Percentiles rank a stretch among this genome's conserved stretches.
These are phyloP conservation scores for Tolypocladium guangdongense DNA, from an alignment of 2,329 filamentous ascomycete genomes.

Conservation along the genomic window DNA sequence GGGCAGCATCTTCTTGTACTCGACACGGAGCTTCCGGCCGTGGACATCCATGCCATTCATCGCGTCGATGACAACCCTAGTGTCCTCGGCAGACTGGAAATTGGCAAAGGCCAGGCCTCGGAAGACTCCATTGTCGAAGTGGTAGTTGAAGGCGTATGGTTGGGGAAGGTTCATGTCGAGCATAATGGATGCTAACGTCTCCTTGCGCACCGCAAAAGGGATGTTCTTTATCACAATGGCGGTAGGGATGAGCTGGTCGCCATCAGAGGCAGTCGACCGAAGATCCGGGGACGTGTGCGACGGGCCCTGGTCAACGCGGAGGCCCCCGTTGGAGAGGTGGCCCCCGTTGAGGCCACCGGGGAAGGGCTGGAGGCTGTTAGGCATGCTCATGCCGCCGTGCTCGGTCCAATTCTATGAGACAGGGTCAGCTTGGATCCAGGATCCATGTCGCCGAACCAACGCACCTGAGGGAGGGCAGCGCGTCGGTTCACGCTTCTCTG, in stretches of 20 bases:
- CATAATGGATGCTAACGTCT: slow-evolving; percentile 88
- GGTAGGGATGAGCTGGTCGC: slow-evolving; percentile 90
- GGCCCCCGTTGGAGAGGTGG: slow-evolving; percentile 27
- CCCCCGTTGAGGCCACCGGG: slow-evolving; percentile 23
- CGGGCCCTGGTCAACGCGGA: slow-evolving; percentile 31
- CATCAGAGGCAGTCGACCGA: slow-evolving; percentile 35
- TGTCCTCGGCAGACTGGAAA: slow-evolving; percentile 93
- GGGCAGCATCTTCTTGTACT: slow-evolving; percentile 99
- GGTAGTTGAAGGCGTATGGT: slow-evolving; percentile 98
- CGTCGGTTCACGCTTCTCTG: slow-evolving; percentile 43
- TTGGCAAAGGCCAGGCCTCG: slow-evolving; percentile 94
- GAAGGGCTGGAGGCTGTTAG: slow-evolving; percentile 24
- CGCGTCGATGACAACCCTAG: slow-evolving; percentile 78
- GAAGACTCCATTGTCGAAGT: slow-evolving; percentile 97
- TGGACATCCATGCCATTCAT: slow-evolving; percentile 96
- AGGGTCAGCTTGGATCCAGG: neutral
- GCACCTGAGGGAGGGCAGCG: slow-evolving; percentile 62
- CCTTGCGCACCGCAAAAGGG: slow-evolving; percentile 95
- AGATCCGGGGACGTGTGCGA: slow-evolving; percentile 29
- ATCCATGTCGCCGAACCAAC: slow-evolving; percentile 20
- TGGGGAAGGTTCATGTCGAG: slow-evolving; percentile 85
- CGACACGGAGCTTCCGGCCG: slow-evolving; percentile 85
- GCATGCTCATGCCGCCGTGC: slow-evolving; percentile 31
- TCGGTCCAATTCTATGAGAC: slow-evolving; percentile 41
- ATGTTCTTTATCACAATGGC: slow-evolving; percentile 99